Evolutionary conservation across 2,329 filamentous ascomycete species (phyloP).

Genomic region (Fusarium dimerum): DNA sequence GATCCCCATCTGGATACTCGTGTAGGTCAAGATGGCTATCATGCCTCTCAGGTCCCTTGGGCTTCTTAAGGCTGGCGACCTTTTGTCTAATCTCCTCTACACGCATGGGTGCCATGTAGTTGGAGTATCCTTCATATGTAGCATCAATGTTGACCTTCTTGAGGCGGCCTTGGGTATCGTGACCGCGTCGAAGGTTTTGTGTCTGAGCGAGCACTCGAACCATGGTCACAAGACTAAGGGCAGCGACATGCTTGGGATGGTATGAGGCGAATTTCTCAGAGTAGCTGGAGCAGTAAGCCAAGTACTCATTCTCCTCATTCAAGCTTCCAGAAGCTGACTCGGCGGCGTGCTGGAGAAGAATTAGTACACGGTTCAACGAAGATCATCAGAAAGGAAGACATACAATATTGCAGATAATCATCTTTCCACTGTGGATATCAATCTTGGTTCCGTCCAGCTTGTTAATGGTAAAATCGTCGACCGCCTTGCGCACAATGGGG

Average conservation of each 20-base stretch:
- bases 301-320: background rate
- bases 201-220: conserved; percentile 18
- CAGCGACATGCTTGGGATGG: conserved; percentile 13
- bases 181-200: conserved; percentile 16
- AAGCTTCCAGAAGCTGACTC: background rate
- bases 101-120: conserved; percentile 24
- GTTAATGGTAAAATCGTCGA: background rate
- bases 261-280: conserved; percentile 16
- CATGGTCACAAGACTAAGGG: conserved; percentile 11
- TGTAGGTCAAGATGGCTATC: background rate
- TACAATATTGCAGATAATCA: conserved; percentile 16
- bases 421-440: conserved; percentile 3
- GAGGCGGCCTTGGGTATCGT: conserved; percentile 9
- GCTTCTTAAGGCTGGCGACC: background rate
- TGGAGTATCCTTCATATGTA: conserved; percentile 14
- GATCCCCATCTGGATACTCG: background rate
- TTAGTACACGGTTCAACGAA: too few relatives aligned
- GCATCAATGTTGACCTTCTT: conserved; percentile 18
- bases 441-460: background rate
- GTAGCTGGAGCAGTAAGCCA: conserved; percentile 10
- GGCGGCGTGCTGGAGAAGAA: too few relatives aligned
- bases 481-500: conserved; percentile 13
- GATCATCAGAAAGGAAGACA: background rate
- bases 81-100: conserved; percentile 13
- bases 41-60: background rate